phyloP scores from a whole-genome alignment of 1,284 basidiomycete genomes.

The Neotropicomus parvogracilis region DNA sequence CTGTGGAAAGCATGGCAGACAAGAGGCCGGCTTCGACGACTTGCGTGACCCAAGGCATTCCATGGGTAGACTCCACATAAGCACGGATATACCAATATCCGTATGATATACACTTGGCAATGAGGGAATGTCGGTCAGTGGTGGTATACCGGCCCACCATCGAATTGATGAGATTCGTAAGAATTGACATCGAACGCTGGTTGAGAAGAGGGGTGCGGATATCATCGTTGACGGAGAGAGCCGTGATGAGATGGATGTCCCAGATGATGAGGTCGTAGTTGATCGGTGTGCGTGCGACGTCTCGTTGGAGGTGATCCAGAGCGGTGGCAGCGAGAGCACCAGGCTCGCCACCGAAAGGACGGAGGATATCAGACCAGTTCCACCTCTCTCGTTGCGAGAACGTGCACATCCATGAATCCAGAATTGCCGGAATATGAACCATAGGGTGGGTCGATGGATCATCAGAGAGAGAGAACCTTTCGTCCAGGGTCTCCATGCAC shows the following conservation, averaged over 20 bases:
- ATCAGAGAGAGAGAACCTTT: slow-evolving; percentile 17
- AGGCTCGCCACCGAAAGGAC: slow-evolving; percentile 22
- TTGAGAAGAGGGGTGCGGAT: slow-evolving; percentile 27
- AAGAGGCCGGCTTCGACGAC: slow-evolving; percentile 26
- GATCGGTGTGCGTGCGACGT: slow-evolving; percentile 18
- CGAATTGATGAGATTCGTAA: slow-evolving; percentile 19
- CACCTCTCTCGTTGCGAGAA: slow-evolving; percentile 26
- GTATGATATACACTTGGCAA: slow-evolving; percentile 30
- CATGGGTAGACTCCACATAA: slow-evolving; percentile 28
- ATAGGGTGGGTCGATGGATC: slow-evolving; percentile 5
- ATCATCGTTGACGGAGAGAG: slow-evolving; percentile 27
- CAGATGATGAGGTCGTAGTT: slow-evolving; percentile 31
- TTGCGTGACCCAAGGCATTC: slow-evolving; percentile 28
- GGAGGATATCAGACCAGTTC: slow-evolving; percentile 29
- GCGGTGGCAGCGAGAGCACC: slow-evolving; percentile 24
- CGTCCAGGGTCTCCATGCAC: slow-evolving; percentile 25
- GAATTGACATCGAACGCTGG: slow-evolving; percentile 20
- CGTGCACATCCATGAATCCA: slow-evolving; percentile 31
- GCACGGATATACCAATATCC: slow-evolving; percentile 32
- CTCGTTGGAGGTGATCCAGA: slow-evolving; percentile 26
- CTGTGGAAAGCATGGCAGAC: slow-evolving; percentile 25
- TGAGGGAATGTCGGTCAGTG: slow-evolving; percentile 7
- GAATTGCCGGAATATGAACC: slow-evolving; percentile 9
- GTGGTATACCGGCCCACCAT: slow-evolving; percentile 13
- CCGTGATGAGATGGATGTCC: slow-evolving; percentile 32